Evolutionary conservation across 306 rosid species (phyloP).

Genomic region (Nissolia schottii): DNA sequence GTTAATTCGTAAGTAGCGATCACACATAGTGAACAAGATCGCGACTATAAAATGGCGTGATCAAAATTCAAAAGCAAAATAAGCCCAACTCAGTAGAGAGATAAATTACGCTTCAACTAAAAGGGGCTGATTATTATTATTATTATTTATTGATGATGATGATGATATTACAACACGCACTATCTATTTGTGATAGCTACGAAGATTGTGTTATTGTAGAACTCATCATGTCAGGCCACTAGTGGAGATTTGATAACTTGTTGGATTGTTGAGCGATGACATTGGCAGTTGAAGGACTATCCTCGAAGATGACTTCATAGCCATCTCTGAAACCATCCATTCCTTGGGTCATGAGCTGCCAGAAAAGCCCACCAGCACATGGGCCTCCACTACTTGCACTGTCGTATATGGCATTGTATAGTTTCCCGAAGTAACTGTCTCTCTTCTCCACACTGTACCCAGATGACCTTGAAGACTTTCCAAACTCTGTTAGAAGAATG

Average conservation of each 20-base stretch:
- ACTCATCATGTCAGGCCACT: not conserved
- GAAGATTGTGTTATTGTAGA: not conserved
- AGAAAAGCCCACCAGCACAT: slow-evolving; percentile 32
- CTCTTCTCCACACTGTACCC: slow-evolving; percentile 25
- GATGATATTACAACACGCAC: not conserved
- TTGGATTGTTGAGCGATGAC: slow-evolving; percentile 24
- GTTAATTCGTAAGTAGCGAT: too few relatives aligned
- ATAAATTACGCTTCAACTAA: too few relatives aligned
- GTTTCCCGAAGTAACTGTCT: slow-evolving; percentile 13
- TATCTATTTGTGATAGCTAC: not conserved
- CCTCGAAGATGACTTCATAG: slow-evolving; percentile 15
- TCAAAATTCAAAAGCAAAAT: too few relatives aligned
- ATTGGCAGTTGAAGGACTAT: slow-evolving; percentile 27
- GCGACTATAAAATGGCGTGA: too few relatives aligned
- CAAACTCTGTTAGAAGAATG: slow-evolving; percentile 31
- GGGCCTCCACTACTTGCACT: slow-evolving; percentile 16
- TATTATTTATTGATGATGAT: too few relatives aligned
- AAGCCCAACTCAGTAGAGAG: too few relatives aligned
- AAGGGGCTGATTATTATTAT: too few relatives aligned
- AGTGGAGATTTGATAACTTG: not conserved
- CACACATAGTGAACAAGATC: too few relatives aligned
- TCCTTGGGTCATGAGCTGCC: slow-evolving; percentile 33
- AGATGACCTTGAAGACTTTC: slow-evolving; percentile 25
- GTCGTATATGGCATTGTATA: slow-evolving; percentile 1
- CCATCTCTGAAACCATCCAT: slow-evolving; percentile 18